Conservation (phyloP, 257 asterid species). For the Solanum sparsipilum region DNA sequence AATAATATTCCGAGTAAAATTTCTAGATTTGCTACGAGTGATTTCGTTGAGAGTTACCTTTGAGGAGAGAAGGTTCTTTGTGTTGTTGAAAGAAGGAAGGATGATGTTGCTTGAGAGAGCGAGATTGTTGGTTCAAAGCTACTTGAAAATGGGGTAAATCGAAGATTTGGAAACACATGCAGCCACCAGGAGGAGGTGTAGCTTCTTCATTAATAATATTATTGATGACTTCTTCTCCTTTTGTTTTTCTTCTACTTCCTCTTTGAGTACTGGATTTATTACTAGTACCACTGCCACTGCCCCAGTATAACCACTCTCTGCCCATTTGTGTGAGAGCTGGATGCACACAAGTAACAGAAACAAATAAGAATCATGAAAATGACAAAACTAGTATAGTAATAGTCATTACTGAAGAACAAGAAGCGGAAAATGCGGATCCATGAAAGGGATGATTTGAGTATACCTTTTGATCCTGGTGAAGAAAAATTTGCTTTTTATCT, state of each 20-base stretch:
- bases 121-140: conserved; percentile 34
- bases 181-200: conserved; percentile 32
- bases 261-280: conserved; percentile 19
- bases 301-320: conserved; percentile 73
- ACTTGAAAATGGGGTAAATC: conserved; percentile 47
- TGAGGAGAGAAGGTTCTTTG: conserved; percentile 12
- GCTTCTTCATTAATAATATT: conserved; percentile 1
- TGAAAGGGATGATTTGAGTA: neutral
- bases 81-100: conserved; percentile 16
- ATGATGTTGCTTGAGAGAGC: conserved; percentile 5
- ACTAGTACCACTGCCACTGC: conserved; percentile 9
- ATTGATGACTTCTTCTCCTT: neutral
- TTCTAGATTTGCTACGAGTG: neutral
- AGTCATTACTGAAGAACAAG: conserved; percentile 2
- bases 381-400: conserved; percentile 11
- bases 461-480: neutral
- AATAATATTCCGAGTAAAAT: neutral
- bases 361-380: conserved; percentile 17
- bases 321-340: conserved; percentile 33
- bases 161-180: conserved; percentile 79
- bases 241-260: conserved; percentile 2
- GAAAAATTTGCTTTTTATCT: neutral
- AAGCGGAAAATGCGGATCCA: conserved; percentile 21
- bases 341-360: neutral
- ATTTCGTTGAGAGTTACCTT: conserved; percentile 24